Evolutionary conservation across 441 rosid species (phyloP).

Genomic region (Viola pubescens): DNA sequence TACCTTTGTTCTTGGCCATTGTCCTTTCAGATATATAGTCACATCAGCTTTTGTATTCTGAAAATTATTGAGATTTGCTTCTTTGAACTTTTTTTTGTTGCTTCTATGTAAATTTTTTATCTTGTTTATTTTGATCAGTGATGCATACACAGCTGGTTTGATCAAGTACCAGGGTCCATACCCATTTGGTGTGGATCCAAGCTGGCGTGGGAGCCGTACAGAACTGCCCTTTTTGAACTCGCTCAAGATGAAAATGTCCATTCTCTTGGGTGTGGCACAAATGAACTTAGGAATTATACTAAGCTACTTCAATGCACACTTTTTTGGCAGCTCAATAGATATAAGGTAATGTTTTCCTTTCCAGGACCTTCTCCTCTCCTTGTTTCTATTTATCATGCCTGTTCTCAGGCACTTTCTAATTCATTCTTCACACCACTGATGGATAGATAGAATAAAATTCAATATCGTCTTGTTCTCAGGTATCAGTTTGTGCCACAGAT

Average conservation of each 20-base stretch:
- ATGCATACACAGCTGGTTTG: conserved; percentile 65
- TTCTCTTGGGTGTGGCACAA: conserved; percentile 79
- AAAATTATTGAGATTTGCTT: conserved; percentile 4
- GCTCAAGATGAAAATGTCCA: conserved; percentile 98
- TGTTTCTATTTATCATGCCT: background rate
- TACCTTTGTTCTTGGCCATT: background rate
- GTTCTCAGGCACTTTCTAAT: conserved; percentile 8
- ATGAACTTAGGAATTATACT: conserved; percentile 84
- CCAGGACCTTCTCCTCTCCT: background rate
- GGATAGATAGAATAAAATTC: conserved; percentile 18
- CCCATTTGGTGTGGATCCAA: conserved; percentile 97
- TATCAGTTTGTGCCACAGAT: conserved; percentile 94
- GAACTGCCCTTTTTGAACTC: conserved; percentile 92
- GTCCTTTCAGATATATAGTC: background rate
- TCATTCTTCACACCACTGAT: conserved; percentile 12
- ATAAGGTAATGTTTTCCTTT: conserved; percentile 41
- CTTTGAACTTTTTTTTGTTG: background rate
- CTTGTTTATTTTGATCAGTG: conserved; percentile 40
- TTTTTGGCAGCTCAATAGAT: conserved; percentile 65
- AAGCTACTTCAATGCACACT: conserved; percentile 87
- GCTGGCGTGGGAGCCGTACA: conserved; percentile 98
- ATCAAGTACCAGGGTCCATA: conserved; percentile 70
- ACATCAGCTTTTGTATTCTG: background rate
- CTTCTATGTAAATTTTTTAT: conserved; percentile 10
- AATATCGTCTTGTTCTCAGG: conserved; percentile 39